phyloP scores from a whole-genome alignment of 345 rosid genomes.

The Hevea brasiliensis region DNA sequence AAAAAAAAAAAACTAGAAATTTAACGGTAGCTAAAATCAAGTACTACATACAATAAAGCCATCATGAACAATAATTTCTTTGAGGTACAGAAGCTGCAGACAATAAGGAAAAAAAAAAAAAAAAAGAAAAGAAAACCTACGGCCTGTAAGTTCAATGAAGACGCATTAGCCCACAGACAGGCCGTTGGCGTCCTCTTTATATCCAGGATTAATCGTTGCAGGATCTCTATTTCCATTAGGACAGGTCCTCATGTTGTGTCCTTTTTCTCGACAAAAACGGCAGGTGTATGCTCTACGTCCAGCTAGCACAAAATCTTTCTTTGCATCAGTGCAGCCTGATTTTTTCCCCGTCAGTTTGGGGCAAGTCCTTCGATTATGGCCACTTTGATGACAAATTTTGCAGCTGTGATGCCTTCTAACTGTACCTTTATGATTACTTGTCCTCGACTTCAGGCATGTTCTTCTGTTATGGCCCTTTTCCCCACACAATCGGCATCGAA shows the following conservation, averaged over 20 bases:
- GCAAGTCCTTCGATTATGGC: constrained; percentile 83
- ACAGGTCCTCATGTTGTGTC: constrained; percentile 63
- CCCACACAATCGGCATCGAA: constrained; percentile 68
- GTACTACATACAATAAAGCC: no score
- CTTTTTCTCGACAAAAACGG: constrained; percentile 42
- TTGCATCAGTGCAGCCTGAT: neutral
- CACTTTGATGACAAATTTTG: constrained; percentile 49
- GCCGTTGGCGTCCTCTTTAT: neutral
- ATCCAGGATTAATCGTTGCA: neutral
- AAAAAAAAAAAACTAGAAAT: no score
- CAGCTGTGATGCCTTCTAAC: constrained; percentile 42
- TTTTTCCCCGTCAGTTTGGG: constrained; percentile 31
- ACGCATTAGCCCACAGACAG: neutral
- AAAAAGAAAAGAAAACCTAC: neutral
- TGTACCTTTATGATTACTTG: constrained; percentile 23
- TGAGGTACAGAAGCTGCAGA: neutral
- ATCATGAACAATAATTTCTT: no score
- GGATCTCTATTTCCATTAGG: constrained; percentile 26
- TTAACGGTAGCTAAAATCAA: no score
- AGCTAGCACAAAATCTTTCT: constrained; percentile 6
- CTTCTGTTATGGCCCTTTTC: constrained; percentile 81
- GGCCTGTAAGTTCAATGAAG: neutral
- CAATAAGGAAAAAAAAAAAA: no score
- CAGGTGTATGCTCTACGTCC: constrained; percentile 41
- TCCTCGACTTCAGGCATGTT: constrained; percentile 58